Conservation (phyloP, 1,284 basidiomycete species). For the Xerocomus amazonicus region DNA sequence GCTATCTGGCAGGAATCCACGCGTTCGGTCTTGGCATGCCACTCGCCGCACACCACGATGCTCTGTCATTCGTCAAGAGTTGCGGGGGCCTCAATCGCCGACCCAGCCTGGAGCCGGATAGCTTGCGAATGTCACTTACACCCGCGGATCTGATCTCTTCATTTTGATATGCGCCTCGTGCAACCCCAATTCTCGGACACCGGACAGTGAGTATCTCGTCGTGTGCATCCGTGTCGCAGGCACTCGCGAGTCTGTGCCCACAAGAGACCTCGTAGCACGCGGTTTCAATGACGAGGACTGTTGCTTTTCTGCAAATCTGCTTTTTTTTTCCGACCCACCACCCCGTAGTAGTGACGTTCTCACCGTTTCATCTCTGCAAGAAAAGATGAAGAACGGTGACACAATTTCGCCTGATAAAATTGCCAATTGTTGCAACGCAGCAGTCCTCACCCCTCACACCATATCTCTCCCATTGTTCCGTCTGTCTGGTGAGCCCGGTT, state of each 20-base stretch:
- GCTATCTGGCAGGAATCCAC: no score
- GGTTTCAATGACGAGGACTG: no score
- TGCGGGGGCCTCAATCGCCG: slow-evolving; percentile 3
- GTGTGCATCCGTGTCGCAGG: neutral
- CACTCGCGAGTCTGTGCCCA: no score
- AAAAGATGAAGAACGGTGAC: slow-evolving; percentile 6
- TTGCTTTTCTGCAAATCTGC: no score
- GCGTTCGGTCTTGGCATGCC: neutral
- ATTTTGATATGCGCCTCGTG: slow-evolving; percentile 28
- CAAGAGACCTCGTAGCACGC: no score
- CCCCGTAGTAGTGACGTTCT: neutral
- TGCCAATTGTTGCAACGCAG: slow-evolving; percentile 17
- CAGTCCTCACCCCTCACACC: slow-evolving; percentile 11
- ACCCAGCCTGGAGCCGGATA: slow-evolving; percentile 22
- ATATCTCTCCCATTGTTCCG: slow-evolving; percentile 19
- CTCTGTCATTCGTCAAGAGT: neutral
- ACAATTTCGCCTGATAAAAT: slow-evolving; percentile 12
- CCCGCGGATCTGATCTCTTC: slow-evolving; percentile 32
- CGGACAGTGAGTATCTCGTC: slow-evolving; percentile 10
- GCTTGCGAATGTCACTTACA: slow-evolving; percentile 21
- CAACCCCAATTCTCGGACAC: slow-evolving; percentile 1
- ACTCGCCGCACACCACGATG: neutral
- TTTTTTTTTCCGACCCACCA: no score
- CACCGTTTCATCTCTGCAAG: slow-evolving; percentile 7
- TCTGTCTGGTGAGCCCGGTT: slow-evolving; percentile 22